Base-by-base conservation (phyloP, 140 eudicot species). In the Erigeron philadelphicus region DNA sequence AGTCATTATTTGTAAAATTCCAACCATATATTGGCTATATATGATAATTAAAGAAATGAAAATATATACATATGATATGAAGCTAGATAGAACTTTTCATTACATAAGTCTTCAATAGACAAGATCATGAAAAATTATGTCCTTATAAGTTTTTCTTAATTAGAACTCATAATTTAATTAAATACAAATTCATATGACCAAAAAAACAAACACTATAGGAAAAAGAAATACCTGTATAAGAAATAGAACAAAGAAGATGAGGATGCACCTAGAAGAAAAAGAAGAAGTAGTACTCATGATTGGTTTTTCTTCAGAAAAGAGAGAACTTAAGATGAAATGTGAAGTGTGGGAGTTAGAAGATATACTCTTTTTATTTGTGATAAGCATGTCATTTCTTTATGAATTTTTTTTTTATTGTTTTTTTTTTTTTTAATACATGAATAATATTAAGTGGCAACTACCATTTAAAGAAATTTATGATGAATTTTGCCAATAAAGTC, bases 221-320 rank as follows among this genome's bases (percentile, higher is more conserved):
- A 25, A 66, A 48, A 6, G 35, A 41, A 10, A 16, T 70, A 76
- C 90, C 83, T 76, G 84, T 55, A 76, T 70, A 41, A 81, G 72
- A 58, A 81, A 71, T 16, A 76, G 64, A 69, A 46, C 75, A 84
- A 35, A 71, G 31, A 84, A 38, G 59, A 81, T 40, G 70, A 73
- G 11, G 74, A 23, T 48, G 67, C 53, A 66, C 18, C 21, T 10
- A 47, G 71, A 40, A 7, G 53, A 52, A 53, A 67, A 68, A 64
- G 64, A 53, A 68, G 25, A 21, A 21, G 25, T 21, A 0, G 67
- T 61, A 31, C 5, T 31, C 84, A 74, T 75, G 57, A 58, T 3
- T 68, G 58, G 41, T 47, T 70, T 59, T 21, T n/a, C n/a, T 71
- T 59, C 12, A 13, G 64, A 77, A 74, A 31, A 31, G 38, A 31